Base-by-base conservation (phyloP, 306 rosid genomes). In the Rosa persica region DNA sequence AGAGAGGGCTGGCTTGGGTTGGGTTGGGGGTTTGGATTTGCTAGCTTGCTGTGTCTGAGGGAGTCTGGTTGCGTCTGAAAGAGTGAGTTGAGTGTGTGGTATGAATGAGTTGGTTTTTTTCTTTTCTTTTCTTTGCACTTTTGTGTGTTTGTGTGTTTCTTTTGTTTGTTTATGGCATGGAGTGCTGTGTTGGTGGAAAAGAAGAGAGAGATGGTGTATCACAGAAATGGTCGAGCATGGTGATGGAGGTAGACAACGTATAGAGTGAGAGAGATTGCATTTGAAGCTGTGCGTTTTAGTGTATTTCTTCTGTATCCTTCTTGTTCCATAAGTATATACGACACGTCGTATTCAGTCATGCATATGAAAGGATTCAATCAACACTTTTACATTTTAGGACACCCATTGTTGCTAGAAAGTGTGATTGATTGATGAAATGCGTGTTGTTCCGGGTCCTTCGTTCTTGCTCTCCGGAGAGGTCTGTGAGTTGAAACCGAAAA, bases 131-230 rank as follows among this genome's bases (percentile, higher is more conserved):
- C 2, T 57, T 36, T 51, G 65, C 64, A 0, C 42, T 11, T 40
- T 77, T 67, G 22, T 67, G 61, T 27, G 10, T 19, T 52, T 67
- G 23, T 47, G 62, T 39, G 16, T 16, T 69, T 55, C 27, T 25
- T 25, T 68, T 77, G 81, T 54, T 43, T 13, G 39, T 20, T 42
- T 77, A 39, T 77, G 36, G 36, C 36, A 30, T 30, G 74, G 67
- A 2, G 68, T 27, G 34, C 3, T 12, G 54, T 13, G 80, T 77
- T 72, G 76, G 36, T 36, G 22, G 60, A n/a, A n/a, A 30, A 8
- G 30, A 23, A 54, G 61, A 48, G 65, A 34, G 64, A 42, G 52
- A 68, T 52, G 57, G 57, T 48, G 54, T 10, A 46, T 47, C 19
- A 13, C 5, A n/a, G 12, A 55, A 22, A 8, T 57, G 65, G 36